Evolutionary conservation across 2,329 filamentous ascomycete species (phyloP).

Genomic region (Zasmidium citrigriseum): DNA sequence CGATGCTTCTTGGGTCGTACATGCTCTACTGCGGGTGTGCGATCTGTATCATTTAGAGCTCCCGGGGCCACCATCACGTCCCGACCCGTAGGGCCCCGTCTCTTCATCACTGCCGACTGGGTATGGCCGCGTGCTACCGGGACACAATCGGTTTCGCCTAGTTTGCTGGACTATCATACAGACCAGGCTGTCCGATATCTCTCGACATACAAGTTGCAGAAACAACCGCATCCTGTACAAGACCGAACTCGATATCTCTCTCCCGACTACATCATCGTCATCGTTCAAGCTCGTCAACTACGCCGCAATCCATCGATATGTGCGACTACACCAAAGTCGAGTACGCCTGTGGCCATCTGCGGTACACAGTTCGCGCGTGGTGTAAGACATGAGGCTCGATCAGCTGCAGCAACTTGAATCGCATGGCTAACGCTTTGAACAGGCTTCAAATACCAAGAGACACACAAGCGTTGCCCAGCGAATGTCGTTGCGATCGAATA

Average conservation of each 20-base stretch:
- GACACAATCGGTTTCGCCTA: constrained; percentile 17
- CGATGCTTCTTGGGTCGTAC: background rate
- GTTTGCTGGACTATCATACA: constrained; percentile 16
- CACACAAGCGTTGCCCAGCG: constrained; percentile 56
- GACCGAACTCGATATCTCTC: background rate
- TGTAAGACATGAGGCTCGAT: constrained; percentile 38
- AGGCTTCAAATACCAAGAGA: constrained; percentile 51
- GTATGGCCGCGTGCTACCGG: constrained; percentile 16
- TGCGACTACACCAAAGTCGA: constrained; percentile 63
- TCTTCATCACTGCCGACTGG: constrained; percentile 16
- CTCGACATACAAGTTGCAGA: background rate
- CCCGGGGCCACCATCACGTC: constrained; percentile 8
- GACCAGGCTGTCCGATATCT: background rate
- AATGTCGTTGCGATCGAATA: constrained; percentile 58
- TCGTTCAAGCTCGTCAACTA: background rate
- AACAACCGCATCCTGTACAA: background rate
- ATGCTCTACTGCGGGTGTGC: background rate
- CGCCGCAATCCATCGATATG: constrained; percentile 41
- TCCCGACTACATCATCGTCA: background rate
- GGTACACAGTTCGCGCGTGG: constrained; percentile 59
- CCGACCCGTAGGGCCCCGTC: constrained; percentile 9
- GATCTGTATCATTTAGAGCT: constrained; percentile 19
- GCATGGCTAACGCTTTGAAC: background rate
- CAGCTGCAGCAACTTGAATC: background rate
- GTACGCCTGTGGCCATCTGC: constrained; percentile 57